These are phyloP conservation scores for Serendipita sp. DNA, from an alignment of 768 basidiomycete species.

Conservation along the genomic window DNA sequence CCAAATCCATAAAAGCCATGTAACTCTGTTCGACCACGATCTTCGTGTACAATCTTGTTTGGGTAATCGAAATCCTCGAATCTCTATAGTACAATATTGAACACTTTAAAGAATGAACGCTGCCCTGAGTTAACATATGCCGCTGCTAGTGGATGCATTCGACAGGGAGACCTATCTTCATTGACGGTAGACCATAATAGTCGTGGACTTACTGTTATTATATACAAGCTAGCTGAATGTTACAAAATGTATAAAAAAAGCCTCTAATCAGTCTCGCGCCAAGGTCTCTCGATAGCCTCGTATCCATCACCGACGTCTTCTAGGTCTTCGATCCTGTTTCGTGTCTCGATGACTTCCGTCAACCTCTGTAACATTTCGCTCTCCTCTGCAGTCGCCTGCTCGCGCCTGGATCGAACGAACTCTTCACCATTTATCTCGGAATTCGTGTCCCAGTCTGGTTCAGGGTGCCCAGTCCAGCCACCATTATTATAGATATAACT, in stretches of 20 bases:
- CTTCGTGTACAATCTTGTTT: too few species aligned
- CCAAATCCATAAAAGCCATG: background rate
- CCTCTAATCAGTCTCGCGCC: slow-evolving; percentile 1
- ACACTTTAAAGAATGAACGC: too few species aligned
- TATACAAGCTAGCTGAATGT: too few species aligned
- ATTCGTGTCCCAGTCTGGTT: slow-evolving; percentile 31
- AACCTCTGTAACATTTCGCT: background rate
- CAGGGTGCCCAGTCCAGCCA: slow-evolving; percentile 35
- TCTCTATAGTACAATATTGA: too few species aligned
- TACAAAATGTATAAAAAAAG: background rate
- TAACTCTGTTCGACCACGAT: too few species aligned
- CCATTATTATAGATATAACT: slow-evolving; percentile 38
- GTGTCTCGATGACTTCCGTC: background rate
- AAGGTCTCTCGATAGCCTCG: background rate
- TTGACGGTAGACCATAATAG: too few species aligned
- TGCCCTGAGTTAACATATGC: too few species aligned
- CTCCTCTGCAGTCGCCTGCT: background rate
- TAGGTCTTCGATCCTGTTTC: background rate
- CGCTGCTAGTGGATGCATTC: too few species aligned
- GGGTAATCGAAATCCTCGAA: too few species aligned
- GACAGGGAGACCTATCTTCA: too few species aligned
- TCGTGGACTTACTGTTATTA: too few species aligned
- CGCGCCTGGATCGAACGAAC: background rate
- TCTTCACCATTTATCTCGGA: background rate
- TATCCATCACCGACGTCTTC: slow-evolving; percentile 1